Conservation (phyloP, 1,284 basidiomycete species). For the Cutaneotrichosporon cavernicola region DNA sequence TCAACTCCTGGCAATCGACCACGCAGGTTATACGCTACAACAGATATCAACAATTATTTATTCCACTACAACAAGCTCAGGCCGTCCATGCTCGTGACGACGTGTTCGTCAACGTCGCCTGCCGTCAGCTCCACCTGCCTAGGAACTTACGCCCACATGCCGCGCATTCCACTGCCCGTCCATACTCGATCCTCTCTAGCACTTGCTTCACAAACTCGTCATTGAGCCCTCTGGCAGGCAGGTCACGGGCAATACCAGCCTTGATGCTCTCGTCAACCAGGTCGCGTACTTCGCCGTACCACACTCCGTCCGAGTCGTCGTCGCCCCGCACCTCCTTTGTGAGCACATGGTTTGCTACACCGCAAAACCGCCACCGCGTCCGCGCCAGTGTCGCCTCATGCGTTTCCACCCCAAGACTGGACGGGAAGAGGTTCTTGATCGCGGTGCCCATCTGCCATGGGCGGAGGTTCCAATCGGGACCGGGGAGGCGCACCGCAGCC, state of each 20-base stretch:
- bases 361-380: slow-evolving; percentile 26
- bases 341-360: slow-evolving; percentile 28
- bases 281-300: slow-evolving; percentile 25
- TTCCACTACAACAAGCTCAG: neutral
- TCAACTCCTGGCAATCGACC: too few relatives aligned
- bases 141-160: slow-evolving; percentile 16
- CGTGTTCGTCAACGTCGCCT: slow-evolving; percentile 8
- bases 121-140: neutral
- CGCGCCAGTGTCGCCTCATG: slow-evolving; percentile 15
- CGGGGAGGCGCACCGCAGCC: slow-evolving; percentile 27
- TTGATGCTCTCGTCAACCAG: slow-evolving; percentile 26
- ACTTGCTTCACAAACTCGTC: slow-evolving; percentile 21
- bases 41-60: neutral
- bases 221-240: slow-evolving; percentile 33
- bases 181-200: slow-evolving; percentile 9
- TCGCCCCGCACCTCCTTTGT: slow-evolving; percentile 30
- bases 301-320: slow-evolving; percentile 36
- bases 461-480: slow-evolving; percentile 38
- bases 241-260: slow-evolving; percentile 26
- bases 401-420: slow-evolving; percentile 16
- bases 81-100: slow-evolving; percentile 10
- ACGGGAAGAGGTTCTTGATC: slow-evolving; percentile 38
- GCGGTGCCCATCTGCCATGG: slow-evolving; percentile 38
- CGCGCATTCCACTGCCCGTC: neutral
- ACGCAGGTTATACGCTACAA: neutral